Evolutionary conservation across 2,329 filamentous ascomycete genomes (phyloP).

Genomic region (Alternaria panax): DNA sequence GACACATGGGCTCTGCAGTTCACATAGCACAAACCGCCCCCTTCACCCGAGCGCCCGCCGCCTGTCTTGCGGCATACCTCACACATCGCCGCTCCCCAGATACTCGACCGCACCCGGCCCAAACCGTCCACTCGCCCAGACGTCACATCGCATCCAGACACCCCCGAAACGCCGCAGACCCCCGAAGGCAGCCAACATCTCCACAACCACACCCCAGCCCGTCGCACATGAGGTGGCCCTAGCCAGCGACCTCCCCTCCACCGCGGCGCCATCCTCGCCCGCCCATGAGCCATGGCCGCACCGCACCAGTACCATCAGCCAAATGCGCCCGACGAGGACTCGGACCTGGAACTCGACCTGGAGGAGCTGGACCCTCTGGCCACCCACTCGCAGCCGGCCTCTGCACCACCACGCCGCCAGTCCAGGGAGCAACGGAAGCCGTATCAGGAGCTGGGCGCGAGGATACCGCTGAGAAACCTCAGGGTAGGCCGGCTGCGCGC

Average conservation of each 20-base stretch:
- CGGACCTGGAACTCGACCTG: conserved; percentile 78
- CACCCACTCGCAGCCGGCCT: conserved; percentile 31
- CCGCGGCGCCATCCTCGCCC: conserved; percentile 15
- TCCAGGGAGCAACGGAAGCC: conserved; percentile 44
- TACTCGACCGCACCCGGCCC: conserved; percentile 8
- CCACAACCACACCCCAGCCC: conserved; percentile 7
- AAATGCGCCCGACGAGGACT: conserved; percentile 73
- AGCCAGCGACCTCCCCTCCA: conserved; percentile 4
- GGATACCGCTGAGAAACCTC: conserved; percentile 73
- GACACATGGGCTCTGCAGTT: conserved; percentile 4
- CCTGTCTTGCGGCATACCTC: background rate
- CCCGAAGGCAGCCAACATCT: conserved; percentile 26
- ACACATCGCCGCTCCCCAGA: background rate
- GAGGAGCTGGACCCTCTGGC: conserved; percentile 75
- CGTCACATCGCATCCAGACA: conserved; percentile 16
- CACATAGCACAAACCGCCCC: background rate
- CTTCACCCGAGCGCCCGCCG: background rate
- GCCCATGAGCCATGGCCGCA: conserved; percentile 55
- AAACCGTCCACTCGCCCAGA: conserved; percentile 24
- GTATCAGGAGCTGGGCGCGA: conserved; percentile 56
- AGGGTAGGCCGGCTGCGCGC: conserved; percentile 58
- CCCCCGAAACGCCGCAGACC: conserved; percentile 32
- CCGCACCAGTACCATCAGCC: conserved; percentile 58
- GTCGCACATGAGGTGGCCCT: conserved; percentile 22
- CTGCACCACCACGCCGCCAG: conserved; percentile 35